Base-by-base conservation (phyloP, 495 filamentous ascomycete genomes). In the Antarctomyces pellizariae region DNA sequence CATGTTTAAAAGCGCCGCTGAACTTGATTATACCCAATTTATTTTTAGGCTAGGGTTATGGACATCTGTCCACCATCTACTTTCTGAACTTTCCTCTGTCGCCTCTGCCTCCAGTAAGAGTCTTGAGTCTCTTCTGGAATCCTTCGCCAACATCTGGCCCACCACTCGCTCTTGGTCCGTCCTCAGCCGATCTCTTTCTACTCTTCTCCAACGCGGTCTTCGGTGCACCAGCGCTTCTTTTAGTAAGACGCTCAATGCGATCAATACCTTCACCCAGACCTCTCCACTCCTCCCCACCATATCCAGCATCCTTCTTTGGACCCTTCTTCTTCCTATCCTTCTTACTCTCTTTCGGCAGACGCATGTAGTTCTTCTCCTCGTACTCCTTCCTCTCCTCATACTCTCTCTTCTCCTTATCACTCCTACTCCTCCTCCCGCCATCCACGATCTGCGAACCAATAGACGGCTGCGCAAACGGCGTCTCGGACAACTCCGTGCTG, bases 341-440 rank as follows among this genome's bases (percentile, higher is more conserved):
- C 60, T 82, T 84, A 45, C 67, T 73, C 40, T 71, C 62, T 45
- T 67, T 70, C 10, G 78, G 78, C 40, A 93, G 54, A 28, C 83
- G 63, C 12, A 79, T 64, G 41, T 89, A 80, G 50, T 92, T 84
- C 33, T 50, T 57, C 52, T 92, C 82, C 53, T 92, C 82, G 46
- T 86, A 92, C 14, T 67, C 59, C 21, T 54, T 58, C 22, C 71
- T 53, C 41, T 83, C 79, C 2, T 57, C 56, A 48, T 91, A 83
- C 17, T 60, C 62, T 24, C 60, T 56, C 14, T 66, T 60, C 39
- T 84, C 74, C 12, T 62, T 56, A 13, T 63, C 59, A 2, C 70
- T 71, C 56, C 80, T 78, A 31, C 60, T 60, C 31, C 67, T 66
- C 30, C 80, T 61, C 12, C 83, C 82, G 28, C 67, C 63, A 7